Percentiles rank a stretch among this genome's conserved stretches.
Evolutionary conservation across 1,284 basidiomycete species (phyloP).

Genomic region (Pseudozyma thailandica): DNA sequence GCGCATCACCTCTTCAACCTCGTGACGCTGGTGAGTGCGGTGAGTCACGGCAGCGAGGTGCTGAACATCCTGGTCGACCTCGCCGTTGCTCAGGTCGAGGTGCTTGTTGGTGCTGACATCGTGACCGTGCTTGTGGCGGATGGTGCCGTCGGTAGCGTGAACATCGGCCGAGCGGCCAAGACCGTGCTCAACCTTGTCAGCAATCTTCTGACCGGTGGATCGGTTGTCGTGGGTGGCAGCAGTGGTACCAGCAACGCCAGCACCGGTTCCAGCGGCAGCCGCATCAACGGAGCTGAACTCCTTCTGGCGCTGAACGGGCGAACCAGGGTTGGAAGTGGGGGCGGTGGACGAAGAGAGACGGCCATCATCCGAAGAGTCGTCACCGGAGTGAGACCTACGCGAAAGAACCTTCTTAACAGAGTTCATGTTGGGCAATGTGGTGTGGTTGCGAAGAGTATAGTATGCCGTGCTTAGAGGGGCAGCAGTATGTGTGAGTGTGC

Average conservation of each 20-base stretch:
- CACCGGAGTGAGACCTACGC: slow-evolving; percentile 33
- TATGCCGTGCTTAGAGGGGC: not conserved
- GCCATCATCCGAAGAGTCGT: slow-evolving; percentile 40
- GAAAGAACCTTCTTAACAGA: slow-evolving; percentile 50
- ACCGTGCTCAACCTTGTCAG: slow-evolving; percentile 44
- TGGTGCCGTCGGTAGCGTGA: slow-evolving; percentile 42
- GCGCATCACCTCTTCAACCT: slow-evolving; percentile 67
- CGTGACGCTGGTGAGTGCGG: slow-evolving; percentile 65
- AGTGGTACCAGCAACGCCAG: slow-evolving; percentile 9
- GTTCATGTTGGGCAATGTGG: slow-evolving; percentile 33
- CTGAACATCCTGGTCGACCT: slow-evolving; percentile 67
- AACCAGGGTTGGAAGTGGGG: slow-evolving; percentile 39
- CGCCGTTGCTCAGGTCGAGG: slow-evolving; percentile 59
- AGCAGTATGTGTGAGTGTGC: not conserved
- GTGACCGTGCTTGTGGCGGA: slow-evolving; percentile 51
- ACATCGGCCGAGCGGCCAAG: slow-evolving; percentile 47
- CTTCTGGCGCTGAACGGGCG: slow-evolving; percentile 25
- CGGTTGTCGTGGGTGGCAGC: slow-evolving; percentile 7
- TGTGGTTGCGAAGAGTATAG: not conserved
- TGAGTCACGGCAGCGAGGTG: slow-evolving; percentile 66
- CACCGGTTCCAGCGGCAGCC: slow-evolving; percentile 9
- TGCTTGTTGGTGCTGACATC: slow-evolving; percentile 36
- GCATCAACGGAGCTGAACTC: slow-evolving; percentile 20
- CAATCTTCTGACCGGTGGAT: slow-evolving; percentile 31
- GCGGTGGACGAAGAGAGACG: slow-evolving; percentile 32